Conservation (phyloP, 2,329 filamentous ascomycete species). For the Elsinoe fawcettii region DNA sequence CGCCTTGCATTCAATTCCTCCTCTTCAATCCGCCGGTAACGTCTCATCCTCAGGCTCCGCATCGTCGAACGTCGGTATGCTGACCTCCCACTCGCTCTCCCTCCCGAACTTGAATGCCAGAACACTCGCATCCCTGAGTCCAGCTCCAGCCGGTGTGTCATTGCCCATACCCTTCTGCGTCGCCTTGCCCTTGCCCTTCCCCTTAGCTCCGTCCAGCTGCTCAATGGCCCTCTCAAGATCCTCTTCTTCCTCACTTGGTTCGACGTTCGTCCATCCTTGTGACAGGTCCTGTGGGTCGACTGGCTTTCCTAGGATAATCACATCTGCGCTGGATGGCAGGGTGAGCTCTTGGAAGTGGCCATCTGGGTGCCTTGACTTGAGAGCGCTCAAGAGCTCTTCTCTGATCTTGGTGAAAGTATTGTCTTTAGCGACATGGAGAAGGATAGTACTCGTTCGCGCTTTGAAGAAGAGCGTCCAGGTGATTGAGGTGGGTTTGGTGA, state of each 20-base stretch:
- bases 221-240: slow-evolving; percentile 25
- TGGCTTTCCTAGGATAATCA: slow-evolving; percentile 36
- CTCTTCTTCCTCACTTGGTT: slow-evolving; percentile 19
- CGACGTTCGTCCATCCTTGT: slow-evolving; percentile 35
- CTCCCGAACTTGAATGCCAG: slow-evolving; percentile 31
- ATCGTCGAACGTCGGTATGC: slow-evolving; percentile 28
- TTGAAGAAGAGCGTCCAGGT: slow-evolving; percentile 42
- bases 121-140: slow-evolving; percentile 28
- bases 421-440: slow-evolving; percentile 40
- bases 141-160: slow-evolving; percentile 32
- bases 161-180: slow-evolving; percentile 29
- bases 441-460: slow-evolving; percentile 37
- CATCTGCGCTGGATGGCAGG: slow-evolving; percentile 33
- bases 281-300: slow-evolving; percentile 34
- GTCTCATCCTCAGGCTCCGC: slow-evolving; percentile 24
- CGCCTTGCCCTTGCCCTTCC: slow-evolving; percentile 36
- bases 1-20: no score
- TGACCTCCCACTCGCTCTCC: slow-evolving; percentile 28
- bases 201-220: slow-evolving; percentile 22
- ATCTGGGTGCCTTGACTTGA: slow-evolving; percentile 33
- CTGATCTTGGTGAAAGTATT: slow-evolving; percentile 35
- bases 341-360: slow-evolving; percentile 29
- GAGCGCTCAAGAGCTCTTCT: slow-evolving; percentile 34
- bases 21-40: slow-evolving; percentile 6
- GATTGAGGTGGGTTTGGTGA: slow-evolving; percentile 23